phyloP scores from a whole-genome alignment of 2,329 filamentous ascomycete species.

The Aspergillus nomiae region DNA sequence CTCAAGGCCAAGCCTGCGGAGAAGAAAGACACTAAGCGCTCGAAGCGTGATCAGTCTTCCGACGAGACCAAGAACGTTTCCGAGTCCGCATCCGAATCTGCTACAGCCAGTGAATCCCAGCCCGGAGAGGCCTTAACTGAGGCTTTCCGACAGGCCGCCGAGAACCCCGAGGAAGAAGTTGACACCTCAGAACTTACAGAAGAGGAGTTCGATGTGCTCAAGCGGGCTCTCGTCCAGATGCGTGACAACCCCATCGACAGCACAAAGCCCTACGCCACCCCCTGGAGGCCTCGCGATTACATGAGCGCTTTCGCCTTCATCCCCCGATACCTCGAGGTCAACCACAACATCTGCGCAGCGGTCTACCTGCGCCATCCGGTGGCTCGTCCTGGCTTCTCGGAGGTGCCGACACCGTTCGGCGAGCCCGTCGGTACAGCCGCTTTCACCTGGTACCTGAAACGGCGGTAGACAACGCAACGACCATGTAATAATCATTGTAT shows the following conservation, averaged over 20 bases:
- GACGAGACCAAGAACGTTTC: slow-evolving; percentile 11
- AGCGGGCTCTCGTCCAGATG: slow-evolving; percentile 63
- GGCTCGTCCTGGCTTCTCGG: slow-evolving; percentile 75
- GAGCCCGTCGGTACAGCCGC: slow-evolving; percentile 73
- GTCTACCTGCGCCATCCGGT: slow-evolving; percentile 95
- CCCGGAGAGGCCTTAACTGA: slow-evolving; percentile 34
- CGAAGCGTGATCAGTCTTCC: slow-evolving; percentile 21
- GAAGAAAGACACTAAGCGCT: slow-evolving; percentile 21
- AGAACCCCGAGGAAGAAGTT: slow-evolving; percentile 34
- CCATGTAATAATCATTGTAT: slow-evolving; percentile 10
- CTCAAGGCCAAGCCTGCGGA: slow-evolving; percentile 45
- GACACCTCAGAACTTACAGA: slow-evolving; percentile 52
- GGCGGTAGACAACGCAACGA: slow-evolving; percentile 59
- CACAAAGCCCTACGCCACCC: slow-evolving; percentile 82
- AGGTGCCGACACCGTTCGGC: slow-evolving; percentile 81
- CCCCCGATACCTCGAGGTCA: slow-evolving; percentile 93
- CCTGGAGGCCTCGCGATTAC: slow-evolving; percentile 82
- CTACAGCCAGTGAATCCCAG: slow-evolving; percentile 19
- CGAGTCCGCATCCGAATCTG: slow-evolving; percentile 10
- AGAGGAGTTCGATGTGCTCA: slow-evolving; percentile 49
- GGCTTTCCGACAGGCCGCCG: slow-evolving; percentile 34
- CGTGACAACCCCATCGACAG: slow-evolving; percentile 75
- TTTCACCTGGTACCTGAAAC: slow-evolving; percentile 90
- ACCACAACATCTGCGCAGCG: slow-evolving; percentile 93
- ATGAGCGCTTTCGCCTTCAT: slow-evolving; percentile 95